These are phyloP conservation scores for Erysimum cheiri DNA, from an alignment of 441 rosid species.

Conservation along the genomic window DNA sequence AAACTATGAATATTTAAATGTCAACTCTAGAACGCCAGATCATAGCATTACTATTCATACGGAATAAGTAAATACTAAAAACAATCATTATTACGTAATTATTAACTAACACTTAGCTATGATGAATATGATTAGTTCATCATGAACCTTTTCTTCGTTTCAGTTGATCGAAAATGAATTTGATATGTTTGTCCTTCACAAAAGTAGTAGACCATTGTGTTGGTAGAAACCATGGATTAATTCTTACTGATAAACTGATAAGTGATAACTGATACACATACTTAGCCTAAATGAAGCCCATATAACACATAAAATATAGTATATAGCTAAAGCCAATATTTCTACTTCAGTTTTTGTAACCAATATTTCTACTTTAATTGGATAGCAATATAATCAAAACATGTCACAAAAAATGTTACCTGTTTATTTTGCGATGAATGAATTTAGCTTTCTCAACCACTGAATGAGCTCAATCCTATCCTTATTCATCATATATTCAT, in stretches of 20 bases:
- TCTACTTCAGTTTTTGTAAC: background rate
- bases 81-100: slow-evolving; percentile 17
- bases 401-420: background rate
- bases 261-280: background rate
- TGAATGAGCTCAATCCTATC: slow-evolving; percentile 71
- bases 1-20: background rate
- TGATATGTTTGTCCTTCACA: background rate
- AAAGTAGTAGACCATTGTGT: background rate
- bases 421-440: slow-evolving; percentile 52
- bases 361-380: background rate
- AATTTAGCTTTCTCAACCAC: slow-evolving; percentile 65
- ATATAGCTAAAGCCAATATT: no score
- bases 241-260: background rate
- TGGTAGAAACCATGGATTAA: slow-evolving; percentile 1
- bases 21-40: slow-evolving; percentile 17
- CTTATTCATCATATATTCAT: slow-evolving; percentile 75
- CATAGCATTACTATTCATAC: slow-evolving; percentile 8
- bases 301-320: no score
- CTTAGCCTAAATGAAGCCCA: no score
- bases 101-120: background rate
- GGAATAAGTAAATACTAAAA: background rate
- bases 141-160: slow-evolving; percentile 17
- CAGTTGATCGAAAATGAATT: background rate
- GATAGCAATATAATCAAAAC: slow-evolving; percentile 17
- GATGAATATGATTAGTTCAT: slow-evolving; percentile 24